Conservation (phyloP, 2,329 filamentous ascomycete species). For the Aureobasidium sp. region DNA sequence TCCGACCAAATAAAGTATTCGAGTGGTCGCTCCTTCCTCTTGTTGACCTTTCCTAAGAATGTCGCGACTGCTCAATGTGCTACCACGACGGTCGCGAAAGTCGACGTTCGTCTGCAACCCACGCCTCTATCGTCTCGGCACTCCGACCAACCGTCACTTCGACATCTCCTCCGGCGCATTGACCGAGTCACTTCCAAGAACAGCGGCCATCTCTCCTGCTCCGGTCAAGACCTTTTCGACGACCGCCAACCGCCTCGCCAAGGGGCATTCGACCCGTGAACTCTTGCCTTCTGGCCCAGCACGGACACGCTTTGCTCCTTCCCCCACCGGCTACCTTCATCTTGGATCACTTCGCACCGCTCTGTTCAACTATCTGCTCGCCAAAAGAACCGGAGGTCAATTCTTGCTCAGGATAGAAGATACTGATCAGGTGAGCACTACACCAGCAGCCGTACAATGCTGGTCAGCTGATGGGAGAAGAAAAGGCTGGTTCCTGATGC, state of each 20-base stretch:
- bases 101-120: background rate
- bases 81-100: background rate
- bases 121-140: background rate
- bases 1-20: background rate
- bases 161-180: background rate
- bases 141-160: background rate
- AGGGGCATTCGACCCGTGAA: background rate
- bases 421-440: conserved; percentile 68
- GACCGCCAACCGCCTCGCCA: background rate
- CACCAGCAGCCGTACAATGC: background rate
- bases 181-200: background rate
- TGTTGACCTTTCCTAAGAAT: background rate
- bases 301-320: conserved; percentile 86
- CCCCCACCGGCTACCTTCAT: conserved; percentile 89
- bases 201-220: background rate
- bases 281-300: conserved; percentile 40
- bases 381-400: conserved; percentile 77
- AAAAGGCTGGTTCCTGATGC: conserved; percentile 75
- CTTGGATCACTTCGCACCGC: conserved; percentile 87
- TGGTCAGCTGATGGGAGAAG: conserved; percentile 43
- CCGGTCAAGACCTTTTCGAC: background rate
- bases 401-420: conserved; percentile 92
- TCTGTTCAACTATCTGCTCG: conserved; percentile 91
- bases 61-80: conserved; percentile 1
- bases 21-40: background rate